Percentiles rank a stretch among this genome's conserved stretches.
These are phyloP conservation scores for Daldinia loculata DNA, from an alignment of 495 filamentous ascomycete species.

Conservation along the genomic window DNA sequence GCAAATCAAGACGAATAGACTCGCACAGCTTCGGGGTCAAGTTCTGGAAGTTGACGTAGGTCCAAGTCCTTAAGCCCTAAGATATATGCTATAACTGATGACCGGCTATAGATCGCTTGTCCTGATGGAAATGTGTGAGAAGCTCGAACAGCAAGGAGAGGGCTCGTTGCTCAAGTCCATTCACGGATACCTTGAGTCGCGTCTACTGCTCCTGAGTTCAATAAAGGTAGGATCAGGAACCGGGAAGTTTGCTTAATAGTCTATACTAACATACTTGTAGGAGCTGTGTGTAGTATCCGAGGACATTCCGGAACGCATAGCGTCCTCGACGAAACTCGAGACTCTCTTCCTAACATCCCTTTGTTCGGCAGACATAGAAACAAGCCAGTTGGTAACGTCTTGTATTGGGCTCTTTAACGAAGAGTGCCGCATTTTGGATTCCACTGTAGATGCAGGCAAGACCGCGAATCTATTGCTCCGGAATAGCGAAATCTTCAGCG, in stretches of 20 bases:
- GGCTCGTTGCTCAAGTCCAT: conserved; percentile 57
- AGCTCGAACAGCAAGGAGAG: conserved; percentile 51
- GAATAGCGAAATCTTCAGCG: conserved; percentile 67
- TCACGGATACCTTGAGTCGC: conserved; percentile 61
- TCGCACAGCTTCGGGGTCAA: conserved; percentile 51
- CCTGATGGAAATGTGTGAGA: conserved; percentile 60
- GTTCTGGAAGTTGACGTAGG: conserved; percentile 66
- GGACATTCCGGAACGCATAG: conserved; percentile 59
- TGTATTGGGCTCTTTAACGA: conserved; percentile 70
- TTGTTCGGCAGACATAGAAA: conserved; percentile 69
- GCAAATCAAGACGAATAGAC: conserved; percentile 53
- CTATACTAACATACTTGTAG: conserved; percentile 42
- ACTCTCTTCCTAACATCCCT: conserved; percentile 67
- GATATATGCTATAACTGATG: conserved; percentile 33
- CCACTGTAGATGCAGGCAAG: conserved; percentile 55
- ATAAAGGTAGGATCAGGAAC: conserved; percentile 50
- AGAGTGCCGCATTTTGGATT: conserved; percentile 65
- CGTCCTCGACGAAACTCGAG: conserved; percentile 62
- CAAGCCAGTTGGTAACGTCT: conserved; percentile 67
- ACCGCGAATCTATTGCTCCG: conserved; percentile 62
- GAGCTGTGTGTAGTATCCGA: conserved; percentile 58
- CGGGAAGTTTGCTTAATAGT: neutral
- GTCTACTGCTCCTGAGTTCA: conserved; percentile 56
- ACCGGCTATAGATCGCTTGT: conserved; percentile 54
- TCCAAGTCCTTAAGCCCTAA: conserved; percentile 21